Conservation (phyloP, 805 yeast species). For the Kuraishia molischiana region DNA sequence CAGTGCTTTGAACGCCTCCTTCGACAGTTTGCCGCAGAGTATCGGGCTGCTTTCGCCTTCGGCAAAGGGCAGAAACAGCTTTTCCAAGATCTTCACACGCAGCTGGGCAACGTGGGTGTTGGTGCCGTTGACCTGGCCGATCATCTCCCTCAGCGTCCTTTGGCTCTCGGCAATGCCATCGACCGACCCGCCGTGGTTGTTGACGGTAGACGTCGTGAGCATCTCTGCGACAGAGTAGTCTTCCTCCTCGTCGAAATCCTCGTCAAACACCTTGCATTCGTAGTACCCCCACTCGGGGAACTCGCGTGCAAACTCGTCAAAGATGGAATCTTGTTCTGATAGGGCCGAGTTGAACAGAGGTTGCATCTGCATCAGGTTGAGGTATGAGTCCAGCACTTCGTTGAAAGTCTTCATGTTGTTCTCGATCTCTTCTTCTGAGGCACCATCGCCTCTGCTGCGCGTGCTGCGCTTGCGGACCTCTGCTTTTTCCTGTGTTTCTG, state of each 20-base stretch:
- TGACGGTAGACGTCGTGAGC: conserved; percentile 12
- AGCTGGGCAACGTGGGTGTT: conserved; percentile 17
- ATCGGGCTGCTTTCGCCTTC: conserved; percentile 12
- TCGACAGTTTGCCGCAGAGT: conserved; percentile 12
- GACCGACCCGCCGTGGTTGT: conserved; percentile 3
- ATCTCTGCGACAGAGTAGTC: conserved; percentile 21
- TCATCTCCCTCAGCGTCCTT: conserved; percentile 1
- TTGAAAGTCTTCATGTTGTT: too few species aligned
- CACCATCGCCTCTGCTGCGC: conserved; percentile 1
- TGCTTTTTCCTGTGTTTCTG: too few species aligned
- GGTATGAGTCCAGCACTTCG: background rate
- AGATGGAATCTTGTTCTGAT: too few species aligned
- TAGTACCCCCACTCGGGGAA: too few species aligned
- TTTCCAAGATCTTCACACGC: conserved; percentile 14
- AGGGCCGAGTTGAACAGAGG: too few species aligned
- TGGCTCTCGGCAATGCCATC: background rate
- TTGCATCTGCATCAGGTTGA: background rate
- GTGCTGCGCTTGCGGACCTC: conserved; percentile 29
- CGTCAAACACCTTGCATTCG: too few species aligned
- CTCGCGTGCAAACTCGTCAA: too few species aligned
- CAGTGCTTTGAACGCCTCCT: conserved; percentile 10
- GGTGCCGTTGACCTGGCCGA: conserved; percentile 9
- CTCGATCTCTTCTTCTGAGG: conserved; percentile 1
- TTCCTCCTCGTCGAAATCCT: conserved; percentile 5
- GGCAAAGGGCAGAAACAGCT: conserved; percentile 10